Percentiles rank a stretch among this genome's conserved stretches.
Conservation (phyloP, 2,329 filamentous ascomycete species). For the Nectriaceae sp. region DNA sequence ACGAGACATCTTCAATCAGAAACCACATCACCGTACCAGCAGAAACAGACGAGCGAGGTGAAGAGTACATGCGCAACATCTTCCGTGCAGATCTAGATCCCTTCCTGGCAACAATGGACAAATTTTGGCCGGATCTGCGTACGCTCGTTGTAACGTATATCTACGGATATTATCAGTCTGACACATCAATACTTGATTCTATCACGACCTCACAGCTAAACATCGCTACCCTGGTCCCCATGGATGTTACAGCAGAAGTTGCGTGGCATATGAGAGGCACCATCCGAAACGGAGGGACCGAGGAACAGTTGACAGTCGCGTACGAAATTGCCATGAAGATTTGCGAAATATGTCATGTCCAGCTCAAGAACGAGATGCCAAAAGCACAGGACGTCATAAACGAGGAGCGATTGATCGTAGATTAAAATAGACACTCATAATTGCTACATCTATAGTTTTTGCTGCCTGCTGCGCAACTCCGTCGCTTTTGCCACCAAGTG, state of each 20-base stretch:
- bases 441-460: constrained; percentile 9
- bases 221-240: constrained; percentile 26
- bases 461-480: constrained; percentile 9
- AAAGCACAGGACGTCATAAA: constrained; percentile 23
- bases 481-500: constrained; percentile 15
- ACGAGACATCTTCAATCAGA: constrained; percentile 21
- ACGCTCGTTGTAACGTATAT: constrained; percentile 26
- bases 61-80: constrained; percentile 29
- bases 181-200: constrained; percentile 22
- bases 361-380: constrained; percentile 24
- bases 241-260: constrained; percentile 28
- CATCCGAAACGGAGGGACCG: constrained; percentile 24
- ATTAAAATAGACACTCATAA: constrained; percentile 1
- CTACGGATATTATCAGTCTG: constrained; percentile 29
- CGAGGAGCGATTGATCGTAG: constrained; percentile 14
- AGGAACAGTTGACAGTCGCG: constrained; percentile 14
- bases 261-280: constrained; percentile 29
- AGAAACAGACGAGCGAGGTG: constrained; percentile 17
- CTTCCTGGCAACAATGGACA: constrained; percentile 25
- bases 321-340: constrained; percentile 7
- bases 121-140: constrained; percentile 27
- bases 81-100: constrained; percentile 28
- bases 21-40: constrained; percentile 17
- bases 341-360: constrained; percentile 18
- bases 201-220: constrained; percentile 25